Percentiles rank a stretch among this genome's conserved stretches.
Evolutionary conservation across 768 basidiomycete species (phyloP).

Genomic region (Lactifluus hygrophoroides): DNA sequence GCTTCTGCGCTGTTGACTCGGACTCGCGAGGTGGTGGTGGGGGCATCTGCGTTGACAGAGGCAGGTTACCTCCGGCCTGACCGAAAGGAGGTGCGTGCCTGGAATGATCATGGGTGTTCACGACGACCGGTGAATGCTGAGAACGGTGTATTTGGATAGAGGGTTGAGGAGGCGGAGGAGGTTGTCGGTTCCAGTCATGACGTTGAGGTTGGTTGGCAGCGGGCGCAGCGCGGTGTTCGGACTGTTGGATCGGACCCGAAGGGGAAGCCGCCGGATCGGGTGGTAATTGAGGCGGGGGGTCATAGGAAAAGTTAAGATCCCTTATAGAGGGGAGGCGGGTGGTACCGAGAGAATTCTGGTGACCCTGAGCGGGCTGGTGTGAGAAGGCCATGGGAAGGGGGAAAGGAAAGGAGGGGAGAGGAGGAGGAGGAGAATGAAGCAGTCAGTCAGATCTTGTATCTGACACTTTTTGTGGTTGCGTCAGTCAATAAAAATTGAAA

Average conservation of each 20-base stretch:
- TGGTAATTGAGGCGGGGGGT: constrained; percentile 24
- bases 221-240: constrained; percentile 23
- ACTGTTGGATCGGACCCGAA: constrained; percentile 26
- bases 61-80: constrained; percentile 23
- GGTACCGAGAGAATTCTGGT: constrained; percentile 32
- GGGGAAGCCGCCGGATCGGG: constrained; percentile 28
- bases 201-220: constrained; percentile 28
- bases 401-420: constrained; percentile 15
- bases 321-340: constrained; percentile 62
- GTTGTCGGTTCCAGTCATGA: constrained; percentile 26
- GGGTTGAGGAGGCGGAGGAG: constrained; percentile 15
- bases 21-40: constrained; percentile 24
- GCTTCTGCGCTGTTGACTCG: constrained; percentile 36
- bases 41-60: constrained; percentile 19
- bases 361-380: constrained; percentile 36
- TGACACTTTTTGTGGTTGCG: neutral
- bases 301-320: constrained; percentile 57
- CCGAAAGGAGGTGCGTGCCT: constrained; percentile 40
- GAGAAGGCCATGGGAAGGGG: constrained; percentile 40
- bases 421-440: constrained; percentile 24
- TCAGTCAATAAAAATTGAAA: neutral
- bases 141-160: constrained; percentile 17
- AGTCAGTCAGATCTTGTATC: neutral
- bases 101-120: constrained; percentile 22
- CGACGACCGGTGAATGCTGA: constrained; percentile 21